Evolutionary conservation across 2,329 filamentous ascomycete species (phyloP), one percentile per base, ranked within the genome.

Genomic region (Hypoxylon sp.): DNA sequence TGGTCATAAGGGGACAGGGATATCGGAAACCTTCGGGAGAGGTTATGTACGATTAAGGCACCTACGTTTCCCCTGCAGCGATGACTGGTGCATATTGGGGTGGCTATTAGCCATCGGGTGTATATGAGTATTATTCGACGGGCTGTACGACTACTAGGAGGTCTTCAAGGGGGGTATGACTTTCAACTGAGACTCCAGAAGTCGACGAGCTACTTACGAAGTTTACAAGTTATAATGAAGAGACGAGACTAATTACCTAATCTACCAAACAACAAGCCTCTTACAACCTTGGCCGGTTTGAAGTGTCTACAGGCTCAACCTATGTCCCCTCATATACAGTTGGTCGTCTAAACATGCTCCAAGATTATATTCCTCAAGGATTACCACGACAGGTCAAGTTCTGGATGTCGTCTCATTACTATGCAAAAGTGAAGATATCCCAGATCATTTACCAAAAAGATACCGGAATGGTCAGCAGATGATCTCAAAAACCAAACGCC

Each of bases 61-160:
- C 38, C 38, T 41, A 48, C 51, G 28, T 61, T 60, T 43, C 43
- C n/a, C 25, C n/a, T 51, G 28, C 34, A 38, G 55, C 36, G 30
- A 53, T 48, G 58, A 23, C 21, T 38, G 59, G 28, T 41, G 49
- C 36, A 65, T 66, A 45, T 66, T 19, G 38, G 48, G 30, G 50
- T 56, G 51, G 19, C 45, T 25, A 60, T 38, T 36, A 55, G 43
- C 30, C 32, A 58, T 52, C 48, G 32, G 63, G 25, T 28, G 38
- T 63, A 61, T 67, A 68, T 53, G 53, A 60, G 43, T 58, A 65
- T 65, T 56, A 55, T 55, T 61, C 52, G 60, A 65, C 56, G 34
- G n/a, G 51, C 7, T 62, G 57, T 71, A 68, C 45, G 63, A 60
- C 28, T 60, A 66, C 60, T 28, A 60, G 38, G 51, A 62, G 50